Percentiles rank a stretch among this genome's conserved stretches.
phyloP scores from a whole-genome alignment of 2,329 filamentous ascomycete species.

The Fusarium sororula region DNA sequence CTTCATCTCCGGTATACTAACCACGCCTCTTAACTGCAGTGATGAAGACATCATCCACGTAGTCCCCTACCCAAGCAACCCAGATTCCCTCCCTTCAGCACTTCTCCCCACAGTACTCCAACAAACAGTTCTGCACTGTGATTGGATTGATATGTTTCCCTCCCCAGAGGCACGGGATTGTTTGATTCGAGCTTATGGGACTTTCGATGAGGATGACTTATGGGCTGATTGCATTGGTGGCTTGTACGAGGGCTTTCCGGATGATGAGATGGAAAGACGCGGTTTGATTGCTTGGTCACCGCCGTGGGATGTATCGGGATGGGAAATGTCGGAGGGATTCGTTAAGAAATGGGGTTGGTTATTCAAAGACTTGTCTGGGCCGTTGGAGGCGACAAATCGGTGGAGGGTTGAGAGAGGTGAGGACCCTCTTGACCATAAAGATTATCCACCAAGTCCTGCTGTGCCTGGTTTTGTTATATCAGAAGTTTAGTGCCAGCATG shows the following conservation, averaged over 20 bases:
- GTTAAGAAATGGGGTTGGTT: slow-evolving; percentile 36
- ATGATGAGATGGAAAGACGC: slow-evolving; percentile 51
- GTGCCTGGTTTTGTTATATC: not conserved
- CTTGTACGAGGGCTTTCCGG: slow-evolving; percentile 55
- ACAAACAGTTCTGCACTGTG: slow-evolving; percentile 12
- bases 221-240: slow-evolving; percentile 55
- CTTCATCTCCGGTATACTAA: slow-evolving; percentile 7
- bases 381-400: slow-evolving; percentile 27
- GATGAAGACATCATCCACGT: slow-evolving; percentile 7
- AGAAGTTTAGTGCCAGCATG: not conserved
- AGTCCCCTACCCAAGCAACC: slow-evolving; percentile 5
- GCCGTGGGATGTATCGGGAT: slow-evolving; percentile 33
- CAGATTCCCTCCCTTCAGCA: not conserved
- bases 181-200: not conserved
- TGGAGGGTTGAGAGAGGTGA: slow-evolving; percentile 29
- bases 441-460: not conserved
- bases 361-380: slow-evolving; percentile 5
- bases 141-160: slow-evolving; percentile 27
- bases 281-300: slow-evolving; percentile 54
- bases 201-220: slow-evolving; percentile 54
- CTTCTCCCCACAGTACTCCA: slow-evolving; percentile 18
- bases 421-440: not conserved
- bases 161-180: not conserved
- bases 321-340: slow-evolving; percentile 36
- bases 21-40: slow-evolving; percentile 10